phyloP scores from a whole-genome alignment of 139 green algal genomes.

The Coccomyxa sp. region DNA sequence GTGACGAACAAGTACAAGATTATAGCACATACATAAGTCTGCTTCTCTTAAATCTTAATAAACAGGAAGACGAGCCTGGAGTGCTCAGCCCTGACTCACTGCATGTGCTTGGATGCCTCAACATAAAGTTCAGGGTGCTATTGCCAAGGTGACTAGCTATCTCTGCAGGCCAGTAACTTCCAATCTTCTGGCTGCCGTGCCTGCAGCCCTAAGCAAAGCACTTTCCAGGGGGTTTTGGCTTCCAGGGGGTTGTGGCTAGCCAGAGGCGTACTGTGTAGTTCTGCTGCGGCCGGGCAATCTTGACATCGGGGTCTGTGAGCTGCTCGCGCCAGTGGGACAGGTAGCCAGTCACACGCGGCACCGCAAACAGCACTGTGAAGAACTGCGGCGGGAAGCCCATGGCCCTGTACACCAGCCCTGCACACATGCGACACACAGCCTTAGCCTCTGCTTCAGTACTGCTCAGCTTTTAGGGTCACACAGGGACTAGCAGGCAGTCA shows the following conservation, averaged over 20 bases:
- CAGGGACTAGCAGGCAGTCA: too few relatives aligned
- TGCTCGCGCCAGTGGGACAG: conserved; percentile 96
- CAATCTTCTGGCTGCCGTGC: neutral
- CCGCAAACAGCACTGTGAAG: conserved; percentile 98
- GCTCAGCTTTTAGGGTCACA: too few relatives aligned
- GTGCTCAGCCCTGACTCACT: neutral
- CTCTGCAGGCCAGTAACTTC: neutral
- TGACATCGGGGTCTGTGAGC: conserved; percentile 91
- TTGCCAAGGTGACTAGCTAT: neutral
- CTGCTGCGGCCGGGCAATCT: conserved; percentile 97
- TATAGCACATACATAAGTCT: neutral
- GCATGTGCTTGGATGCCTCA: neutral
- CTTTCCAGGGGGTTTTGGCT: neutral
- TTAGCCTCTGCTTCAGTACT: too few relatives aligned
- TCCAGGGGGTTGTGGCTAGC: neutral
- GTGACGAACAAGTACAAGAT: neutral
- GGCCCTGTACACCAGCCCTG: conserved; percentile 80
- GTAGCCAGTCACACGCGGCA: conserved; percentile 91
- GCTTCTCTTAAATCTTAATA: neutral
- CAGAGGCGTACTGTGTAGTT: conserved; percentile 65
- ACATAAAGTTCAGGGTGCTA: neutral
- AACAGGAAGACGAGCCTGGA: too few relatives aligned
- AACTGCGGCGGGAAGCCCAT: conserved; percentile 97
- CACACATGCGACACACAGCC: too few relatives aligned
- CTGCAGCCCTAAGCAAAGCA: neutral